Evolutionary conservation across 2,329 filamentous ascomycete genomes (phyloP).

Genomic region (Fusarium sp.): DNA sequence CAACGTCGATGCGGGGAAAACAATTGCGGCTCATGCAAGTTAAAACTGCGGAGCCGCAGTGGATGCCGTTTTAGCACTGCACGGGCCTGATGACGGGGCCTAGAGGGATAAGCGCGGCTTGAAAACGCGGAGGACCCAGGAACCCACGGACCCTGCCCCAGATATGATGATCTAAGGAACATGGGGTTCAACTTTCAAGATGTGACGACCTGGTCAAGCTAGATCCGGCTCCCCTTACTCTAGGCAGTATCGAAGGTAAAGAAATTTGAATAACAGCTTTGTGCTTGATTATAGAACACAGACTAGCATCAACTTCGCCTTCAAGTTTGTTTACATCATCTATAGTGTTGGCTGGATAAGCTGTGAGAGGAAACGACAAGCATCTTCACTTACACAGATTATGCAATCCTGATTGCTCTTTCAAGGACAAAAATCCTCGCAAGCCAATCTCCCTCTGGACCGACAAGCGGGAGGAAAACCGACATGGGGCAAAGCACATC

Average conservation of each 20-base stretch:
- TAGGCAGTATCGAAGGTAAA: not conserved
- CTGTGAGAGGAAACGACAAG: conserved; percentile 26
- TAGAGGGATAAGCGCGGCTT: conserved; percentile 36
- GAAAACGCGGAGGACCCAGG: conserved; percentile 38
- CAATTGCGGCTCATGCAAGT: conserved; percentile 46
- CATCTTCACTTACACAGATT: conserved; percentile 14
- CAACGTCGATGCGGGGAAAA: conserved; percentile 42
- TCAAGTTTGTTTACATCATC: not conserved
- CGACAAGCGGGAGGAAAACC: conserved; percentile 9
- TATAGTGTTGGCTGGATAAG: conserved; percentile 9
- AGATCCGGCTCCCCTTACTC: conserved; percentile 9
- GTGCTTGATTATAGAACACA: not conserved
- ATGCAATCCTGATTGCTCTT: not conserved
- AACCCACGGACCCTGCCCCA: conserved; percentile 38
- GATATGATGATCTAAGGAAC: conserved; percentile 21
- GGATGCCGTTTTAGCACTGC: conserved; percentile 32
- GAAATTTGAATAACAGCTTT: not conserved
- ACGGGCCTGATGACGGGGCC: conserved; percentile 26
- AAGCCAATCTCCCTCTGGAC: conserved; percentile 22
- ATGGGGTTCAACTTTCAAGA: conserved; percentile 12
- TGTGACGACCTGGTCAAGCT: conserved; percentile 20
- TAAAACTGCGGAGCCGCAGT: conserved; percentile 46
- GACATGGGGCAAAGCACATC: conserved; percentile 22
- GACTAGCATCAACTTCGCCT: not conserved
- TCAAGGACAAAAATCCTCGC: not conserved